Percentiles rank a stretch among this genome's conserved stretches.
Conservation (phyloP, 768 basidiomycete species). For the Crassisporium funariophilum region DNA sequence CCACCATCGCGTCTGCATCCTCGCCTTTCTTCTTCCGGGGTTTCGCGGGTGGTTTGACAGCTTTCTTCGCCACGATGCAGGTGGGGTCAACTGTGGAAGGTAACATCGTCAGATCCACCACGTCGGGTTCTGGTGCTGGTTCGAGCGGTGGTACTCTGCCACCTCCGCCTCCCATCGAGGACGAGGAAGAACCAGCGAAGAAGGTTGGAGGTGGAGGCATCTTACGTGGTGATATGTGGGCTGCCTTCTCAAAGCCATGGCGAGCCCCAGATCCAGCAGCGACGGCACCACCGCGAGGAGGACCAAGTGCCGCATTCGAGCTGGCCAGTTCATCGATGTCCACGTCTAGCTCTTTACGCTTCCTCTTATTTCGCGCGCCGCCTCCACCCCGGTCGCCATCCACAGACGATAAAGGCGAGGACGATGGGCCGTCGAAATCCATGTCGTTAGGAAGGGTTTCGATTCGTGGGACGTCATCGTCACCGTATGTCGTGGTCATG, state of each 20-base stretch:
- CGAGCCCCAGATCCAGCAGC: neutral
- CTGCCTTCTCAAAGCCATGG: conserved; percentile 12
- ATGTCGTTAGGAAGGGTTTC: conserved; percentile 33
- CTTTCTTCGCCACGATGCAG: conserved; percentile 10
- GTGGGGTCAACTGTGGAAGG: conserved; percentile 23
- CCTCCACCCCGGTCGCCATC: conserved; percentile 23
- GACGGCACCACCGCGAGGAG: conserved; percentile 5
- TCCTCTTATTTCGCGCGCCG: conserved; percentile 17
- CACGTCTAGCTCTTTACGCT: conserved; percentile 14
- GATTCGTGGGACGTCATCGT: conserved; percentile 32
- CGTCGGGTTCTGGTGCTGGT: conserved; percentile 12
- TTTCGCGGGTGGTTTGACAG: conserved; percentile 28
- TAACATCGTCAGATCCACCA: conserved; percentile 33
- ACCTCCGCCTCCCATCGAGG: conserved; percentile 21
- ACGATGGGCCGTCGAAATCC: conserved; percentile 23
- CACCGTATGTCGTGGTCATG: conserved; percentile 18
- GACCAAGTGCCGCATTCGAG: too few species aligned
- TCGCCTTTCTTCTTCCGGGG: conserved; percentile 28
- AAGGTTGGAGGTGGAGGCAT: conserved; percentile 43
- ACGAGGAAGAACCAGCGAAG: conserved; percentile 48
- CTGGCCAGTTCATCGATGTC: conserved; percentile 33
- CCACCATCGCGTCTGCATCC: conserved; percentile 4
- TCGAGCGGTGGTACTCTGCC: neutral
- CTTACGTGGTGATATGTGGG: conserved; percentile 13
- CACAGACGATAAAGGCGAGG: conserved; percentile 36